phyloP scores from a whole-genome alignment of 2,329 filamentous ascomycete genomes.

The Zasmidium cellare region DNA sequence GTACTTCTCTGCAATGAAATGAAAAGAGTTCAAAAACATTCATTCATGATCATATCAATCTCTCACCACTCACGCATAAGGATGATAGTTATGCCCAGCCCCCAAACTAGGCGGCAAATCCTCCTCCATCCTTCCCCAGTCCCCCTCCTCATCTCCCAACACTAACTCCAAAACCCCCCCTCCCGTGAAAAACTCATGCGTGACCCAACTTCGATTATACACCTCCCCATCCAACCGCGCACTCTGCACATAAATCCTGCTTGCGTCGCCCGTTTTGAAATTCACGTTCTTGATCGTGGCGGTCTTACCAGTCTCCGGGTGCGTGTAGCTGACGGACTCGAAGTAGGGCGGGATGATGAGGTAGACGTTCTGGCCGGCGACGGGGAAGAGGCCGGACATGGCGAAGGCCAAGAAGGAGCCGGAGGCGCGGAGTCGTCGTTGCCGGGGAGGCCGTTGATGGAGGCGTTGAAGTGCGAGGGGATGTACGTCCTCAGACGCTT shows the following conservation, averaged over 20 bases:
- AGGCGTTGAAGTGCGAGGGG: constrained; percentile 21
- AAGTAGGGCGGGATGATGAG: constrained; percentile 25
- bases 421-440: constrained; percentile 25
- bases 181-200: constrained; percentile 25
- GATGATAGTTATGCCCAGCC: neutral
- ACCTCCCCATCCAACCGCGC: constrained; percentile 20
- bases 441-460: constrained; percentile 19
- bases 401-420: constrained; percentile 26
- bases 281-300: constrained; percentile 26
- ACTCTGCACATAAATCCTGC: constrained; percentile 26
- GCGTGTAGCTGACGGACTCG: constrained; percentile 26
- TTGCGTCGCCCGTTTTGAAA: constrained; percentile 37
- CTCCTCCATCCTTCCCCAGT: constrained; percentile 25
- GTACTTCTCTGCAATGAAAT: neutral
- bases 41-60: neutral
- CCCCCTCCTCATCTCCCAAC: constrained; percentile 21
- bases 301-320: constrained; percentile 19
- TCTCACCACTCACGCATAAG: neutral
- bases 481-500: constrained; percentile 23
- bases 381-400: constrained; percentile 26
- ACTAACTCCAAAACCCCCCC: constrained; percentile 23
- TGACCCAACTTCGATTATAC: constrained; percentile 26
- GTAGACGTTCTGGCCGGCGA: constrained; percentile 25
- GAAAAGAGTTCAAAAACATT: neutral
- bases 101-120: constrained; percentile 31